Percentiles rank a stretch among this genome's conserved stretches.
Conservation (phyloP, 2,329 filamentous ascomycete genomes). For the Trichocomaceae sp. region DNA sequence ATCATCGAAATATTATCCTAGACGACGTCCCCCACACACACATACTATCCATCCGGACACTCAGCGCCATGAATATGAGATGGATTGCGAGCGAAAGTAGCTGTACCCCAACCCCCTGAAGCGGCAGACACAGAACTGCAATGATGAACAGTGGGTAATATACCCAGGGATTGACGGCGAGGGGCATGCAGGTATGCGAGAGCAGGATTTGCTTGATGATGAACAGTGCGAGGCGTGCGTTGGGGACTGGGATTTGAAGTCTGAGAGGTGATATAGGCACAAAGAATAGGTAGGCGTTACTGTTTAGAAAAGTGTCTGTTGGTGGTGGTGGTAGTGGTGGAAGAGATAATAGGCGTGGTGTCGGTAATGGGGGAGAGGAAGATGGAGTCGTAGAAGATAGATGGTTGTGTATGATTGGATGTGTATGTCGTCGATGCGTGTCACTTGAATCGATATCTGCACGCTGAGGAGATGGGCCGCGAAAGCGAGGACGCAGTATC, state of each 20-base stretch:
- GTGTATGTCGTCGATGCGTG: constrained; percentile 18
- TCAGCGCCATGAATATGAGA: constrained; percentile 36
- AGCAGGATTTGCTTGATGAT: constrained; percentile 61
- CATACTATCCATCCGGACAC: constrained; percentile 32
- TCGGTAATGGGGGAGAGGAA: neutral
- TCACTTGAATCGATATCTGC: constrained; percentile 15
- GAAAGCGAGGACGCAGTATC: constrained; percentile 27
- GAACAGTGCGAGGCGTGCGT: constrained; percentile 57
- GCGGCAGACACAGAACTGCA: constrained; percentile 57
- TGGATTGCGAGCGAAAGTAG: constrained; percentile 43
- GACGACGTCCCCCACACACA: constrained; percentile 23
- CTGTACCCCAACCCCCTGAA: constrained; percentile 32
- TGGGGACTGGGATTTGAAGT: constrained; percentile 27
- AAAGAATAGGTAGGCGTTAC: constrained; percentile 11
- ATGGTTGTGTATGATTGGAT: constrained; percentile 23
- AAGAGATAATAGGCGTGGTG: constrained; percentile 6
- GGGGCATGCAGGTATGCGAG: constrained; percentile 63
- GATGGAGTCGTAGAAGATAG: neutral
- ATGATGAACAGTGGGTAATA: constrained; percentile 62
- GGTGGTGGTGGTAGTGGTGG: neutral
- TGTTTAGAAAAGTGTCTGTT: constrained; percentile 5
- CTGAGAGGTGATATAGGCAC: constrained; percentile 19
- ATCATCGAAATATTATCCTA: neutral
- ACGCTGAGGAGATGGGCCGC: constrained; percentile 21
- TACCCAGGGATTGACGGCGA: constrained; percentile 58